Conservation (phyloP, 1,139 yeast genomes). For the Geotrichum aggregatum region DNA sequence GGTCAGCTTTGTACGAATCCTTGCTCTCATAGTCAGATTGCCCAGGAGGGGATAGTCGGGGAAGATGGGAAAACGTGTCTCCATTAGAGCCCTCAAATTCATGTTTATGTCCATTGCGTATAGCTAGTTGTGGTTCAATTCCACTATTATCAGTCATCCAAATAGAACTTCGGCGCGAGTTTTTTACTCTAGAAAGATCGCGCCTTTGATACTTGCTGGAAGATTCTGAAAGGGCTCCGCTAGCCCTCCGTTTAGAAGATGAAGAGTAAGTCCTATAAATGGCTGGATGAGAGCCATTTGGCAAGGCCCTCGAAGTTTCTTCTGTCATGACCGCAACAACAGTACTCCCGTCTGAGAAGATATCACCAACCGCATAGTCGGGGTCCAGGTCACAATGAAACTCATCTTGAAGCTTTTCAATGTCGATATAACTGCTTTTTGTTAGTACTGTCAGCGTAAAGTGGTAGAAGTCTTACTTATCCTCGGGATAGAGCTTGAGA, state of each 20-base stretch:
- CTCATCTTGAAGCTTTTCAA: constrained; percentile 58
- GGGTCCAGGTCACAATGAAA: constrained; percentile 73
- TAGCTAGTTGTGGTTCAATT: background rate
- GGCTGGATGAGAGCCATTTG: constrained; percentile 1
- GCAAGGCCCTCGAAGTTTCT: background rate
- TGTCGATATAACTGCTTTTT: constrained; percentile 36
- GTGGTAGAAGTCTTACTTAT: constrained; percentile 27
- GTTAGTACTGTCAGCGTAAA: background rate
- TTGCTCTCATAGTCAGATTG: background rate
- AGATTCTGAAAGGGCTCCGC: constrained; percentile 5
- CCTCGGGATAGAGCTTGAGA: constrained; percentile 59
- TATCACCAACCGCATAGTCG: constrained; percentile 60
- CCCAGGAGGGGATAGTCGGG: constrained; percentile 8
- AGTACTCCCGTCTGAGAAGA: constrained; percentile 53
- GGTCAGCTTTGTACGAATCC: background rate
- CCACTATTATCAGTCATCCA: constrained; percentile 13
- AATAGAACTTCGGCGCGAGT: constrained; percentile 7
- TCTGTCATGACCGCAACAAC: constrained; percentile 33
- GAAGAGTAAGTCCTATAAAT: constrained; percentile 10
- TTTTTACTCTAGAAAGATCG: background rate
- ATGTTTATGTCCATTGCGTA: constrained; percentile 1
- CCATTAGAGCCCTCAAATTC: background rate
- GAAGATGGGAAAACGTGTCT: background rate
- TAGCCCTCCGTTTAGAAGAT: constrained; percentile 12
- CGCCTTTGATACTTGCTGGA: background rate